These are phyloP conservation scores for Salmacisia buchloeana DNA, from an alignment of 1,284 basidiomycete species.

Conservation along the genomic window DNA sequence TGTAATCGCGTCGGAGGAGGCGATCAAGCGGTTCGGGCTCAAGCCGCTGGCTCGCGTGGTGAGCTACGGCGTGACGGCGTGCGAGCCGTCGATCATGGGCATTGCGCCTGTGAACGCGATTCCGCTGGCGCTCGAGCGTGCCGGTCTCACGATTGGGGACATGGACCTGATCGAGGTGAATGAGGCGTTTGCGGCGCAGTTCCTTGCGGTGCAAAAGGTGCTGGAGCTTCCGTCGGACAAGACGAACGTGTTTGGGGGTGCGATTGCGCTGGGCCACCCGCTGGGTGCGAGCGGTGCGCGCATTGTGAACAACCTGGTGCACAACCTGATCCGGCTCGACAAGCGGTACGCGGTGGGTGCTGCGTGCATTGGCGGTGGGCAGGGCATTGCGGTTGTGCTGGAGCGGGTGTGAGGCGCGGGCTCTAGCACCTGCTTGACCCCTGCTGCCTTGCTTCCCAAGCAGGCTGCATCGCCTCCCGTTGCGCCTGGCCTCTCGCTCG, in stretches of 20 bases:
- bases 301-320: conserved; percentile 56
- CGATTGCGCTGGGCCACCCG: conserved; percentile 58
- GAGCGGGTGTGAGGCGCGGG: conserved; percentile 50
- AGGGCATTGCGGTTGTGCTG: conserved; percentile 53
- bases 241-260: conserved; percentile 57
- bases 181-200: conserved; percentile 89
- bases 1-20: conserved; percentile 84
- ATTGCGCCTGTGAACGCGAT: conserved; percentile 58
- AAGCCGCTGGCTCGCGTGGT: conserved; percentile 86
- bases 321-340: conserved; percentile 56
- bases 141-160: conserved; percentile 52
- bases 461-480: too few species aligned
- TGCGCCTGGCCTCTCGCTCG: too few species aligned
- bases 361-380: conserved; percentile 58
- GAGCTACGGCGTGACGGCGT: conserved; percentile 58
- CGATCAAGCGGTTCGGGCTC: conserved; percentile 73
- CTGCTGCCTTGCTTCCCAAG: too few species aligned
- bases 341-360: conserved; percentile 58
- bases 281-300: conserved; percentile 57
- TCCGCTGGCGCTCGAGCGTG: conserved; percentile 50
- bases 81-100: conserved; percentile 59
- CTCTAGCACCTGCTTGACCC: too few species aligned
- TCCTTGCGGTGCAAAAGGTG: conserved; percentile 82
- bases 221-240: conserved; percentile 63
- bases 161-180: conserved; percentile 60